These are phyloP conservation scores for Cytospora piceicola DNA, from an alignment of 2,329 filamentous ascomycete species.

Conservation along the genomic window DNA sequence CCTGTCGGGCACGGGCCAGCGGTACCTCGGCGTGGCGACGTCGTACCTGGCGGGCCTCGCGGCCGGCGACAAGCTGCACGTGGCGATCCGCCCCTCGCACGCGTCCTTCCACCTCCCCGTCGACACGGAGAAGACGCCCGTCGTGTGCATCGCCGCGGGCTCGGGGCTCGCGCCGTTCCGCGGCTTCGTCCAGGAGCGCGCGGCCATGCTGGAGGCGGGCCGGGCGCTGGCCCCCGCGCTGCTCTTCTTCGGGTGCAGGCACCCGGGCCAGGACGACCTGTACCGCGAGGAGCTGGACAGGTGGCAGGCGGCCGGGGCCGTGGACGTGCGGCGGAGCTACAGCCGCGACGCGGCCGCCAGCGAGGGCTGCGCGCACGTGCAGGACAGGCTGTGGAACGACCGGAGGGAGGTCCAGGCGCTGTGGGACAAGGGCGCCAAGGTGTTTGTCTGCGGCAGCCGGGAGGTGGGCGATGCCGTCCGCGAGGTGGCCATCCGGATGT, in stretches of 20 bases:
- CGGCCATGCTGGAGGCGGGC: conserved; percentile 52
- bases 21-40: conserved; percentile 60
- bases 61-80: conserved; percentile 47
- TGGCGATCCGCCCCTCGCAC: conserved; percentile 54
- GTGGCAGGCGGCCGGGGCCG: conserved; percentile 65
- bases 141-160: conserved; percentile 56
- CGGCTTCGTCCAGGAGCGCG: conserved; percentile 65
- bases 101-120: conserved; percentile 53
- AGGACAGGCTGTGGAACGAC: conserved; percentile 55
- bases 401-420: conserved; percentile 38
- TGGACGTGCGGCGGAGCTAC: conserved; percentile 65
- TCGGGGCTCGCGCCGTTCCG: conserved; percentile 65
- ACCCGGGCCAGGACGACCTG: conserved; percentile 58
- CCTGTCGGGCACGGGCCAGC: conserved; percentile 50
- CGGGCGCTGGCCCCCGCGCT: conserved; percentile 60
- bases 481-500: conserved; percentile 41
- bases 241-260: conserved; percentile 68
- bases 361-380: conserved; percentile 41
- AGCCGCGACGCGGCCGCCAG: conserved; percentile 53
- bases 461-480: conserved; percentile 48
- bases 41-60: conserved; percentile 59
- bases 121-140: conserved; percentile 49
- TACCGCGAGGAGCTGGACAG: conserved; percentile 61
- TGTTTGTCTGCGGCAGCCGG: conserved; percentile 65
- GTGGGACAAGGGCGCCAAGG: conserved; percentile 48